A percentile compares a stretch with the other conserved stretches of the same genome.
phyloP scores from a whole-genome alignment of 768 basidiomycete genomes.

The Gymnopilus junonius region DNA sequence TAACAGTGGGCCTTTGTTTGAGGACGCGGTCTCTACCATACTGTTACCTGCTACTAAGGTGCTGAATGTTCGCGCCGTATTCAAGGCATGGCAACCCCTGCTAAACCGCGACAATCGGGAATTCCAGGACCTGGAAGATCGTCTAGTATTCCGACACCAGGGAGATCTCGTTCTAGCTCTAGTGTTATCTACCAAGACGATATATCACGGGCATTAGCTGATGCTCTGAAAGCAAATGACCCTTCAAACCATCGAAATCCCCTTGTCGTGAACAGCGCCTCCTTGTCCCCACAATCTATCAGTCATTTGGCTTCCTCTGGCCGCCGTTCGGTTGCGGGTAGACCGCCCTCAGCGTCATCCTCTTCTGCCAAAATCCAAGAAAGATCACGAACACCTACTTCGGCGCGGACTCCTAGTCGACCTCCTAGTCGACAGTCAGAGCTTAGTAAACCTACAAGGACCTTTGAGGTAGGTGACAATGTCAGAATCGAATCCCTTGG shows the following conservation, averaged over 20 bases:
- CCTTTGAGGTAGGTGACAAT: slow-evolving; percentile 76
- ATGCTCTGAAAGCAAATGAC: slow-evolving; percentile 82
- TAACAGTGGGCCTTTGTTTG: no score
- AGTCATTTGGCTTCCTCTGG: slow-evolving; percentile 46
- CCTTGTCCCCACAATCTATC: slow-evolving; percentile 52
- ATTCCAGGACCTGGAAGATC: slow-evolving; percentile 44
- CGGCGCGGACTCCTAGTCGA: slow-evolving; percentile 42
- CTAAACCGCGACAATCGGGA: slow-evolving; percentile 44
- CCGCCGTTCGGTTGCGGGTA: slow-evolving; percentile 47
- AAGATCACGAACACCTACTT: slow-evolving; percentile 58
- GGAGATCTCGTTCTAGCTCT: slow-evolving; percentile 71
- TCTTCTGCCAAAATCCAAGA: slow-evolving; percentile 40
- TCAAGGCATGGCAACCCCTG: slow-evolving; percentile 42
- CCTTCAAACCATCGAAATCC: slow-evolving; percentile 69
- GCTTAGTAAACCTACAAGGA: slow-evolving; percentile 47
- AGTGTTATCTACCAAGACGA: slow-evolving; percentile 59
- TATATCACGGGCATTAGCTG: slow-evolving; percentile 74
- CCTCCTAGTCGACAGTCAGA: slow-evolving; percentile 75
- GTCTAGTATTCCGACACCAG: slow-evolving; percentile 70
- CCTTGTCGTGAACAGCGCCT: slow-evolving; percentile 39
- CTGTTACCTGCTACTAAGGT: background rate
- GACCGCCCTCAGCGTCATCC: slow-evolving; percentile 67
- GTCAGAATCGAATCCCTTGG: slow-evolving; percentile 90
- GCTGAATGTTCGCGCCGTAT: background rate
- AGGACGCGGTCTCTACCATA: no score